A percentile compares a stretch with the other conserved stretches of the same genome.
Conservation (phyloP, 2,329 filamentous ascomycete genomes). For the Fusarium piperis region DNA sequence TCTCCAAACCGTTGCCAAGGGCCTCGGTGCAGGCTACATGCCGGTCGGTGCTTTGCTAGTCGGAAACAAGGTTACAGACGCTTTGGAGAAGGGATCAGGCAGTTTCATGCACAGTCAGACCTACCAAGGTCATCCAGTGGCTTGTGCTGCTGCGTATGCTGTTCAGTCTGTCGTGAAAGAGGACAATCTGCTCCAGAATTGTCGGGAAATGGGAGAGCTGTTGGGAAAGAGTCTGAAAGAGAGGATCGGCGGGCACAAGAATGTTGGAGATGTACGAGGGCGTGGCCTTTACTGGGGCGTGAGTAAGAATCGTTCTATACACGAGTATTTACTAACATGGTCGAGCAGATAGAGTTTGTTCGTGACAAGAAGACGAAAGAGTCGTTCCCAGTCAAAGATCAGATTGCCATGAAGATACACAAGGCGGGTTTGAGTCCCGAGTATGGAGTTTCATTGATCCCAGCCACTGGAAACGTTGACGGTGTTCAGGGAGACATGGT, state of each 20-base stretch:
- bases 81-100: conserved; percentile 18
- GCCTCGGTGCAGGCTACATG: conserved; percentile 56
- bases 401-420: conserved; percentile 17
- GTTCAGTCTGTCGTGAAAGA: conserved; percentile 45
- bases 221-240: conserved; percentile 7
- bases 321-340: not conserved
- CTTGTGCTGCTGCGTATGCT: conserved; percentile 50
- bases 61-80: conserved; percentile 7
- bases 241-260: conserved; percentile 7
- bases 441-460: conserved; percentile 15
- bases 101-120: conserved; percentile 68
- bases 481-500: conserved; percentile 25
- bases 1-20: conserved; percentile 73
- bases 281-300: conserved; percentile 35
- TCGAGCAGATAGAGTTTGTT: conserved; percentile 22
- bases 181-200: conserved; percentile 27
- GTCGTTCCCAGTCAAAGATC: not conserved
- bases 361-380: conserved; percentile 12
- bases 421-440: not conserved
- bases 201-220: not conserved
- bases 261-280: conserved; percentile 35
- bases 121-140: conserved; percentile 55
- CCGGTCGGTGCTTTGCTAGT: conserved; percentile 27
- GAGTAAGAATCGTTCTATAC: not conserved
- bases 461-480: conserved; percentile 8